These are phyloP conservation scores for Chlorella vulgaris DNA, from an alignment of 139 green algal genomes.

Conservation along the genomic window DNA sequence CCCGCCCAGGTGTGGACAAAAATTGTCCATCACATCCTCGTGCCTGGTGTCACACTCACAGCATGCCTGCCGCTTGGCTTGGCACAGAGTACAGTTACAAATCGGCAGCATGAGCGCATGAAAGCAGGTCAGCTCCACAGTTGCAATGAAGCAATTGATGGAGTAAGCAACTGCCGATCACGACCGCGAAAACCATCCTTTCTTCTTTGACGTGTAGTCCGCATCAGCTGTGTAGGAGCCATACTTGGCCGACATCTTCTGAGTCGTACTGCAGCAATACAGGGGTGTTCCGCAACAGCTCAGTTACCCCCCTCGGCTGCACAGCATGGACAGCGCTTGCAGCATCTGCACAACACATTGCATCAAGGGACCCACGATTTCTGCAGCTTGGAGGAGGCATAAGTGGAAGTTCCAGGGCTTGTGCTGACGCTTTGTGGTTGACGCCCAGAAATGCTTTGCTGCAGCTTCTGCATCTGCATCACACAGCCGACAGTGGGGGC, in stretches of 20 bases:
- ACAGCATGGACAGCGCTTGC: no score
- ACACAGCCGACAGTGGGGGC: neutral
- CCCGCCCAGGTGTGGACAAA: no score
- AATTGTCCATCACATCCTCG: no score
- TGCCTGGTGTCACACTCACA: no score
- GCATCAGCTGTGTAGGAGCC: constrained; percentile 32
- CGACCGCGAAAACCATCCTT: neutral
- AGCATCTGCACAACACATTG: no score
- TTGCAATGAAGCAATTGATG: neutral
- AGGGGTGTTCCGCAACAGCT: no score
- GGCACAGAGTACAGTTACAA: no score
- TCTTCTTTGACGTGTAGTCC: constrained; percentile 27
- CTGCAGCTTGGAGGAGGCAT: constrained; percentile 43
- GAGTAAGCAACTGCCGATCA: neutral
- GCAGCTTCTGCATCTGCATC: constrained; percentile 42
- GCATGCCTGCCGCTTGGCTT: no score
- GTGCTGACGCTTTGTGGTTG: neutral
- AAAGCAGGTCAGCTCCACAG: neutral
- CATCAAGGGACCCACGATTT: constrained; percentile 27
- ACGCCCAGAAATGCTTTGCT: constrained; percentile 19
- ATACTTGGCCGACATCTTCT: constrained; percentile 49
- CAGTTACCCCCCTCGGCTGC: no score
- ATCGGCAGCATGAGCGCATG: no score
- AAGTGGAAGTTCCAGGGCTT: constrained; percentile 2
- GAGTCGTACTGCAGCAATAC: constrained; percentile 27